Percentiles rank a stretch among this genome's conserved stretches.
phyloP scores from a whole-genome alignment of 192 early-diverging fungal species.

The Rhizoclosmatium globosum region DNA sequence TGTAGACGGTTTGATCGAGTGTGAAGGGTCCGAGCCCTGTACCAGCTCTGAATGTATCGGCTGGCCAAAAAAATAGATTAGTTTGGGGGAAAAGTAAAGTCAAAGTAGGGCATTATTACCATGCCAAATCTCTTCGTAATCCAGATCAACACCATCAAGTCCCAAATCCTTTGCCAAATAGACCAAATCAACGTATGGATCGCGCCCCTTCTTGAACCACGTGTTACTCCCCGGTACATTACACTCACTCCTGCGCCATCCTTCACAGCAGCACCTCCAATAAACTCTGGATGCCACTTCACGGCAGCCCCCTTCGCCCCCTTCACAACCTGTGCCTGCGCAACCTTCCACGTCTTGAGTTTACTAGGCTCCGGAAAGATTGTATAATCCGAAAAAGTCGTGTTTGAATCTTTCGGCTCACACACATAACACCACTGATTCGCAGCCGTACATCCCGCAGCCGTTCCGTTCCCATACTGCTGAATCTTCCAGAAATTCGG shows the following conservation, averaged over 20 bases:
- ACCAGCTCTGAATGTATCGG: constrained; percentile 17
- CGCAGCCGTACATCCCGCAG: constrained; percentile 11
- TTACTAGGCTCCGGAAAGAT: constrained; percentile 32
- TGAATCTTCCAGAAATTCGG: constrained; percentile 35
- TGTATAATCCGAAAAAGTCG: constrained; percentile 22
- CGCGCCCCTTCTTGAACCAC: not conserved
- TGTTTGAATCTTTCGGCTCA: not conserved
- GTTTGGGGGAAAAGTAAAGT: not conserved
- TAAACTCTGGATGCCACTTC: constrained; percentile 18
- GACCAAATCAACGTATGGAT: constrained; percentile 15
- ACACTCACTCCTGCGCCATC: not conserved
- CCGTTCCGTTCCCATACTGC: not conserved
- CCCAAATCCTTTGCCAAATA: constrained; percentile 29
- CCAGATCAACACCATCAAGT: constrained; percentile 27
- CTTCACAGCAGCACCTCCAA: constrained; percentile 12
- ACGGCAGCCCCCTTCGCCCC: not conserved
- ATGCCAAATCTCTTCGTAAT: constrained; percentile 33
- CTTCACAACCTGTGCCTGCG: constrained; percentile 12
- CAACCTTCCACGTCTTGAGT: constrained; percentile 21
- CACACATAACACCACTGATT: constrained; percentile 37
- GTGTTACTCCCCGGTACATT: constrained; percentile 13
- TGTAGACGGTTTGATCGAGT: constrained; percentile 35
- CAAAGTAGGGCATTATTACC: not conserved
- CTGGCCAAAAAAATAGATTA: not conserved
- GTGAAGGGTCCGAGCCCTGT: constrained; percentile 17